Percentiles rank a stretch among this genome's conserved stretches.
phyloP scores from a whole-genome alignment of 352 stramenopile genomes.

The Aphanomyces stellatus region DNA sequence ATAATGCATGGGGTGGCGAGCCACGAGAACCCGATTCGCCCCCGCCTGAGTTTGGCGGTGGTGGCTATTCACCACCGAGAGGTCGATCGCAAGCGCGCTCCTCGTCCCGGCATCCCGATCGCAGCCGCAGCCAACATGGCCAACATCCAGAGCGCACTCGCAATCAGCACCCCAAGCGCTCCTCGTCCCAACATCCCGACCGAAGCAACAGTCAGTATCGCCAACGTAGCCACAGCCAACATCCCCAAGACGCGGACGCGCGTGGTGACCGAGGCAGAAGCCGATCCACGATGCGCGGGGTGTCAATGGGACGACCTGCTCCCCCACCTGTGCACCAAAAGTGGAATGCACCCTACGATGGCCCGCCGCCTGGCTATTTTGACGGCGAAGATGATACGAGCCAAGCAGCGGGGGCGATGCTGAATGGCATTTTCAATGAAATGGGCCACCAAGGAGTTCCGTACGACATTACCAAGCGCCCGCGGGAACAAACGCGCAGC shows the following conservation, averaged over 20 bases:
- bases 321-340: background rate
- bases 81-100: background rate
- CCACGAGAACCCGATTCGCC: background rate
- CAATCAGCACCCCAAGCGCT: background rate
- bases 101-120: too few species aligned
- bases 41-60: constrained; percentile 2
- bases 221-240: too few species aligned
- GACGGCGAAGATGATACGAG: background rate
- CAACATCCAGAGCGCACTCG: too few species aligned
- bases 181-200: background rate
- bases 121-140: too few species aligned
- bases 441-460: background rate
- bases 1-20: background rate
- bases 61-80: background rate
- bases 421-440: background rate
- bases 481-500: too few species aligned
- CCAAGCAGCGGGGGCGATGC: background rate
- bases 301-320: background rate
- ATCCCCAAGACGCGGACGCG: too few species aligned
- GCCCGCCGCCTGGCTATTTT: background rate
- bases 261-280: too few species aligned
- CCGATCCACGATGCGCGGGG: background rate
- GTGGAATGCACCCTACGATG: constrained; percentile 4
- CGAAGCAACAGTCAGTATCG: too few species aligned
- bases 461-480: background rate